Evolutionary conservation across 2,329 filamentous ascomycete genomes (phyloP).

Genomic region (Periconia sp.): DNA sequence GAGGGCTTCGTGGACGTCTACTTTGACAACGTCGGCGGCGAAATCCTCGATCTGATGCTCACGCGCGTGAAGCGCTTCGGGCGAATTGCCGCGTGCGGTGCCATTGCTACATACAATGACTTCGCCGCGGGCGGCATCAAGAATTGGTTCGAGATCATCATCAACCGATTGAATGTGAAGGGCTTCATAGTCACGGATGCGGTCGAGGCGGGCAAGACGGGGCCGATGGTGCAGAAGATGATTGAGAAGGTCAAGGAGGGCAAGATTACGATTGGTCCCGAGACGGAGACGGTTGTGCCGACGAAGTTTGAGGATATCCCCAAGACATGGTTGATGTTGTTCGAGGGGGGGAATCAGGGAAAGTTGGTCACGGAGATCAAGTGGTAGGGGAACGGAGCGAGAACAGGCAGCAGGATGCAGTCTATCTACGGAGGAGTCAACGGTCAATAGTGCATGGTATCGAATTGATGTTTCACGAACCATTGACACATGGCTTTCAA

Average conservation of each 20-base stretch:
- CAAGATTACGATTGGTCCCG: constrained; percentile 52
- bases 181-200: constrained; percentile 55
- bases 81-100: constrained; percentile 52
- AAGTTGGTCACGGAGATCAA: constrained; percentile 53
- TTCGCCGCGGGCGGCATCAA: constrained; percentile 38
- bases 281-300: constrained; percentile 56
- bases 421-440: background rate
- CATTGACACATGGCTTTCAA: no score
- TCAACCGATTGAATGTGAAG: constrained; percentile 50
- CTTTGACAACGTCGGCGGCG: constrained; percentile 59
- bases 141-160: constrained; percentile 53
- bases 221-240: constrained; percentile 28
- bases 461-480: no score
- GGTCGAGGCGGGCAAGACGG: constrained; percentile 33
- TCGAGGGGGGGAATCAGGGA: constrained; percentile 54
- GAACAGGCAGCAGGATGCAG: background rate
- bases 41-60: constrained; percentile 56
- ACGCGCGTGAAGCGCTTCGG: constrained; percentile 49
- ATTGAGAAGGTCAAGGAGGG: constrained; percentile 47
- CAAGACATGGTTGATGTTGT: constrained; percentile 57
- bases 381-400: constrained; percentile 4
- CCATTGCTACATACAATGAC: constrained; percentile 52
- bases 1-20: constrained; percentile 59
- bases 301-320: constrained; percentile 57
- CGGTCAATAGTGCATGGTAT: no score